Evolutionary conservation across 75 land plant species (phyloP).

Genomic region (Gnetum montanum): DNA sequence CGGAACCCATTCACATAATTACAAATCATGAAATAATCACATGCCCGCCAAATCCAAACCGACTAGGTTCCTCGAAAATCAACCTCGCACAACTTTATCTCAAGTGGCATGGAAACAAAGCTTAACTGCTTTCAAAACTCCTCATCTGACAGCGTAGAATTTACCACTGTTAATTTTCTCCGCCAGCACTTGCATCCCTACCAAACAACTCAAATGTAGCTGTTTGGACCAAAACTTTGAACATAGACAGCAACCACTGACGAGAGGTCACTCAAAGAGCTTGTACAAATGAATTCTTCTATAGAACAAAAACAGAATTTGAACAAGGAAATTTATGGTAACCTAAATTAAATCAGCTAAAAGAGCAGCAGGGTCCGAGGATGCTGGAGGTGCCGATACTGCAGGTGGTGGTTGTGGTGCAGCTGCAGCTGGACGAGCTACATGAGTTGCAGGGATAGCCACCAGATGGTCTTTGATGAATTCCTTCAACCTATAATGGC

Average conservation of each 20-base stretch:
- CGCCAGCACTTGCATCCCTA: conserved; percentile 9
- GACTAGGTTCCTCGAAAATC: not conserved
- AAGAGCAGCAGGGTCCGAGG: conserved; percentile 78
- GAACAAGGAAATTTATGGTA: not conserved
- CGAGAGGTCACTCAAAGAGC: conserved; percentile 7
- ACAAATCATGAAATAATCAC: conserved; percentile 9
- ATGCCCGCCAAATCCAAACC: conserved; percentile 1
- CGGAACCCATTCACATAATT: conserved; percentile 8
- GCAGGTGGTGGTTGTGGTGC: conserved; percentile 19
- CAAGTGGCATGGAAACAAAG: not conserved
- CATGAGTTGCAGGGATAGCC: conserved; percentile 32
- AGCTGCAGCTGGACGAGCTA: conserved; percentile 18
- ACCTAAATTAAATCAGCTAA: conserved; percentile 71
- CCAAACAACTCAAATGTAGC: conserved; percentile 2
- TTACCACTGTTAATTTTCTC: conserved; percentile 8
- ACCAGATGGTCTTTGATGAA: conserved; percentile 85
- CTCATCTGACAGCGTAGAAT: conserved; percentile 6
- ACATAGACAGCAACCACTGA: conserved; percentile 10
- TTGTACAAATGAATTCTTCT: conserved; percentile 1
- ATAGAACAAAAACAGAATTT: not conserved
- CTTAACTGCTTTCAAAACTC: conserved; percentile 1
- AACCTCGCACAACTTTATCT: conserved; percentile 2
- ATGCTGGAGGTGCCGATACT: conserved; percentile 19
- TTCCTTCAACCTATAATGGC: conserved; percentile 71
- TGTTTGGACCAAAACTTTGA: not conserved